Evolutionary conservation across 768 basidiomycete species (phyloP), one percentile per base, ranked within the genome.

Genomic region (Xerocomellus chrysenteron): DNA sequence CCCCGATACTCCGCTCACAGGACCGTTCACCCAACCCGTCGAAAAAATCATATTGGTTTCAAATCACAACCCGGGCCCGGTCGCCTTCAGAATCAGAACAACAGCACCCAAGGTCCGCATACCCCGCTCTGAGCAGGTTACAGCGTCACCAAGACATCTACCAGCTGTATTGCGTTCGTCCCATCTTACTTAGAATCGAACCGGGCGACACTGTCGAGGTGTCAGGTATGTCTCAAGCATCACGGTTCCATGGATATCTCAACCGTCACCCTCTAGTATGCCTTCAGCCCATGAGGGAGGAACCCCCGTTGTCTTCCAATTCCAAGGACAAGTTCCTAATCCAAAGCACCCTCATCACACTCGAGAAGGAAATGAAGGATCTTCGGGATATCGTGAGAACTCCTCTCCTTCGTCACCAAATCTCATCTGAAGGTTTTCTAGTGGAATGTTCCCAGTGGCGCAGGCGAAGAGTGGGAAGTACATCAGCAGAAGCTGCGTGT

Each of bases 51-150:
- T 99, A 45, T 78, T 83, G 42, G 88, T 99, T 68, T 80, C 87
- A 55, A 99, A 99, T 77, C 82, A 87, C 71, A 92, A 98, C 80
- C 71, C 81, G 42, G 82, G 86, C 58, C 93, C 96, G 17, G 84
- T 98, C 62, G 95, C 94, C n/a, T 98, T 98, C 90, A 99, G 98
- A 75, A 95, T 99, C 77, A 98, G 98, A 80, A 98, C 97, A 13
- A 98, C 97, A 2, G 94, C 96, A 14, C 97, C 97, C 3, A 98
- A 97, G 85, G 94, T 93, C 54, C 63, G 69, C 58, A 36, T 47
- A 48, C 5, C 39, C 40, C 49, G 56, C 47, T 58, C 14, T 12
- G 19, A 32, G 21, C 53, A 44, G 32, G 12, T 35, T 30, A n/a
- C 37, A 37, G 32, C 53, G 37, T 64, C 57, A 59, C 54, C 52